These are phyloP conservation scores for Artemisia princeps DNA, from an alignment of 140 eudicot species.

Conservation along the genomic window DNA sequence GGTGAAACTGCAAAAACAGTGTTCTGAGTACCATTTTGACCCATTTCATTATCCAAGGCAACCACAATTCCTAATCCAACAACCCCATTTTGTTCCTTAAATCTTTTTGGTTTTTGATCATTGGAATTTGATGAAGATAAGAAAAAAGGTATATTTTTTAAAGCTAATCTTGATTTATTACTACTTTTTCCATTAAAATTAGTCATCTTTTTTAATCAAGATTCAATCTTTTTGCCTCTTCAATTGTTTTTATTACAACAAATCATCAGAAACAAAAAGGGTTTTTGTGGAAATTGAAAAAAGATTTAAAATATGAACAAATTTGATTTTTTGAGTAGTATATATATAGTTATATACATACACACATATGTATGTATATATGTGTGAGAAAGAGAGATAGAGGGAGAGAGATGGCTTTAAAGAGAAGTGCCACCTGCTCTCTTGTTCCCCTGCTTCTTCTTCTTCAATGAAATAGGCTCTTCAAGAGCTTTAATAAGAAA, in stretches of 20 bases:
- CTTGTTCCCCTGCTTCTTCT: conserved; percentile 34
- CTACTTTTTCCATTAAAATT: conserved; percentile 35
- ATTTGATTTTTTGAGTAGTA: neutral
- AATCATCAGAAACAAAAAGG: conserved; percentile 26
- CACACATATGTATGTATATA: conserved; percentile 2
- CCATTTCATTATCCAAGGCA: conserved; percentile 40
- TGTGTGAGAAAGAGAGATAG: conserved; percentile 24
- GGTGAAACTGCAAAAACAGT: conserved; percentile 52
- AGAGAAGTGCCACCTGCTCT: conserved; percentile 43
- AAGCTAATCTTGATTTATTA: conserved; percentile 29
- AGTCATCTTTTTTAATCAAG: conserved; percentile 38
- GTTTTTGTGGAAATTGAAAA: conserved; percentile 11
- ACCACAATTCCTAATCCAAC: conserved; percentile 75
- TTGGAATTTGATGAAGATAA: conserved; percentile 27
- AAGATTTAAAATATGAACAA: conserved; percentile 8
- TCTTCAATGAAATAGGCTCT: conserved; percentile 28
- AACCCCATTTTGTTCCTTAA: conserved; percentile 52
- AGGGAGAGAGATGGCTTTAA: conserved; percentile 39
- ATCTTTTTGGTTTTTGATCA: conserved; percentile 30
- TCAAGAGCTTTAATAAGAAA: conserved; percentile 22
- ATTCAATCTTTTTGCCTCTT: conserved; percentile 18
- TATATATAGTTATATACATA: neutral
- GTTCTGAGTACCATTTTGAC: conserved; percentile 33
- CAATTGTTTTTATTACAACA: conserved; percentile 17
- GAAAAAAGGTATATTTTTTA: conserved; percentile 34